Evolutionary conservation across 2,329 filamentous ascomycete species (phyloP).

Genomic region (Decorospora gaudefroyi): DNA sequence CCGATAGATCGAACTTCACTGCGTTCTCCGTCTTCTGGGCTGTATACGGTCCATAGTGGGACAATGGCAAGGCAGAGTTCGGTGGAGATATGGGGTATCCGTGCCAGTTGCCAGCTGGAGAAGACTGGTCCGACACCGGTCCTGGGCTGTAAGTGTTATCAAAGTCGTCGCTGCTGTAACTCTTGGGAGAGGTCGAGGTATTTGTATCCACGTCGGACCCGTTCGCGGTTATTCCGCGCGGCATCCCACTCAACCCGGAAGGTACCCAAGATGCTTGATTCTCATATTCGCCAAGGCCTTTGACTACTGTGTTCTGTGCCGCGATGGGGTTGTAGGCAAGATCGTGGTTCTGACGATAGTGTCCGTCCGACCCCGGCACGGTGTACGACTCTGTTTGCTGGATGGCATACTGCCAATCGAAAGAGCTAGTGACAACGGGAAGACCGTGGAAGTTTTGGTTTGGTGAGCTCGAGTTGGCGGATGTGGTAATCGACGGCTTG

Average conservation of each 20-base stretch:
- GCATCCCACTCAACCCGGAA: slow-evolving; percentile 1
- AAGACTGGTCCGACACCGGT: slow-evolving; percentile 6
- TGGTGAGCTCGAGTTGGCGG: background rate
- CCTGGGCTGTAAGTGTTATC: slow-evolving; percentile 15
- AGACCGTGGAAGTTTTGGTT: slow-evolving; percentile 5
- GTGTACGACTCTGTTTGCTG: slow-evolving; percentile 14
- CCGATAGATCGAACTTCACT: background rate
- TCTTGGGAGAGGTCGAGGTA: slow-evolving; percentile 27
- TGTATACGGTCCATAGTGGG: background rate
- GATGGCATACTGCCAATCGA: slow-evolving; percentile 7
- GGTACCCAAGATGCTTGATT: slow-evolving; percentile 5
- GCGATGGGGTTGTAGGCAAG: slow-evolving; percentile 11
- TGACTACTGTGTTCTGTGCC: slow-evolving; percentile 9
- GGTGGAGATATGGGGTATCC: background rate
- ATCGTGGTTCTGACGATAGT: slow-evolving; percentile 11
- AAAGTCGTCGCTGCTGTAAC: slow-evolving; percentile 23
- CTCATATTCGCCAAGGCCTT: slow-evolving; percentile 5
- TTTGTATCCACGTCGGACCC: slow-evolving; percentile 18
- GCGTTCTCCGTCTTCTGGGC: background rate
- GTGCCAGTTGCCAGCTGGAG: slow-evolving; percentile 9
- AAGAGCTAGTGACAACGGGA: background rate
- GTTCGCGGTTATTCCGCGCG: slow-evolving; percentile 1
- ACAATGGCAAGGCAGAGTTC: background rate
- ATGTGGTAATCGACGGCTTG: background rate
- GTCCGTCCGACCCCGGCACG: slow-evolving; percentile 8